A percentile compares a stretch with the other conserved stretches of the same genome.
Evolutionary conservation across 257 asterid genomes (phyloP).

Genomic region (Pogostemon cablin): DNA sequence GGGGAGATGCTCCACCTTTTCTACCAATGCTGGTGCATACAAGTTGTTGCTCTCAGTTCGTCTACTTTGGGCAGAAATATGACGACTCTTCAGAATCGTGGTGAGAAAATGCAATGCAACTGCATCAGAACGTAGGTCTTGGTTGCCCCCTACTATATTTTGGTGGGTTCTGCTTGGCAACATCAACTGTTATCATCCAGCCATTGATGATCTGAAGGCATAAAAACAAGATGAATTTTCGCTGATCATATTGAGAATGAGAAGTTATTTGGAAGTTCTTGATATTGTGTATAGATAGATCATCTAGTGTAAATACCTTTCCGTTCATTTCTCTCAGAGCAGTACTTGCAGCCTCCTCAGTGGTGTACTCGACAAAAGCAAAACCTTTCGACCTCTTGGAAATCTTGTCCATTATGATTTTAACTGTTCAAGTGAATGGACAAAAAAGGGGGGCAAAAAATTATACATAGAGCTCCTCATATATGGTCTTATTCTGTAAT

Average conservation of each 20-base stretch:
- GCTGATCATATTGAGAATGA: background rate
- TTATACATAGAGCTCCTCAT: conserved; percentile 10
- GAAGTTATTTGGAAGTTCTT: background rate
- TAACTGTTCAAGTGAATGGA: conserved; percentile 52
- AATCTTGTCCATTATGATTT: conserved; percentile 94
- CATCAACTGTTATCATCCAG: conserved; percentile 97
- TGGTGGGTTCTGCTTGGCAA: conserved; percentile 73
- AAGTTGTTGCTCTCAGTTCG: background rate
- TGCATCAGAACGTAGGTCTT: conserved; percentile 44
- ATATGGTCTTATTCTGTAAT: background rate
- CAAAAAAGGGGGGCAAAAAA: background rate
- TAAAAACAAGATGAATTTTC: conserved; percentile 5
- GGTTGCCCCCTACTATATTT: conserved; percentile 58
- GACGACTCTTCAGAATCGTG: background rate
- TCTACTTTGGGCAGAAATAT: background rate
- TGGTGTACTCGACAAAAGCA: conserved; percentile 86
- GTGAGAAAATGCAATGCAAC: background rate
- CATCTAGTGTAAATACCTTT: conserved; percentile 56
- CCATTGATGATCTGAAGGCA: conserved; percentile 87
- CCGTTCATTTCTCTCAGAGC: conserved; percentile 95
- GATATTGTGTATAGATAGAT: background rate
- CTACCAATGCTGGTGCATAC: background rate
- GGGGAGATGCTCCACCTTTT: background rate
- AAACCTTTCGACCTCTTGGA: conserved; percentile 97
- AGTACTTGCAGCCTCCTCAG: conserved; percentile 78